phyloP scores from a whole-genome alignment of 2,329 filamentous ascomycete species.

The Coniochaeta prunicola region DNA sequence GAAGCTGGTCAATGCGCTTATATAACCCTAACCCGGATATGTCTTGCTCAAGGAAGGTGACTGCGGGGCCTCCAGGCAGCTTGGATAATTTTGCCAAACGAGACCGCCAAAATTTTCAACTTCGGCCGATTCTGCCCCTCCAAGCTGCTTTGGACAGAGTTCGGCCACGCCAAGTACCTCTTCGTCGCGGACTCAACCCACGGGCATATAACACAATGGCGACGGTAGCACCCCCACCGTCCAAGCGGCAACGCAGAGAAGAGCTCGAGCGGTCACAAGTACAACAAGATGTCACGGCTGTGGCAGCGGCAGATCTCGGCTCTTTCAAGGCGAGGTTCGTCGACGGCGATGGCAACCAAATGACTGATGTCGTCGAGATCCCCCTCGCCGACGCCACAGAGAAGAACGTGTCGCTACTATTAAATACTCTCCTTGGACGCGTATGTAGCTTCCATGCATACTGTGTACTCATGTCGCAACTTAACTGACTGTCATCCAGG shows the following conservation, averaged over 20 bases:
- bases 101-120: conserved; percentile 18
- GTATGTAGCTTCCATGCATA: conserved; percentile 32
- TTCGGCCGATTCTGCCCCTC: neutral
- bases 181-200: neutral
- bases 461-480: neutral
- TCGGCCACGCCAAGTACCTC: neutral
- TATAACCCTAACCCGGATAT: neutral
- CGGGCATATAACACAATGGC: conserved; percentile 17
- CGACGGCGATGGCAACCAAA: conserved; percentile 68
- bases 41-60: no score
- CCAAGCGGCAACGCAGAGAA: conserved; percentile 76
- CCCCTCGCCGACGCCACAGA: conserved; percentile 79
- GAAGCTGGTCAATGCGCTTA: no score
- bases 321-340: conserved; percentile 82
- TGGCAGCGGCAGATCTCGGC: conserved; percentile 62
- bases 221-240: conserved; percentile 25
- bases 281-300: conserved; percentile 67
- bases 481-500: conserved; percentile 20
- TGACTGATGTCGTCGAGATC: conserved; percentile 64
- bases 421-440: conserved; percentile 78
- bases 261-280: conserved; percentile 61
- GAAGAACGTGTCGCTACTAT: conserved; percentile 78
- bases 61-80: neutral
- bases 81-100: conserved; percentile 11
- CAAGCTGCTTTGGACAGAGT: neutral